phyloP scores from a whole-genome alignment of 805 yeast genomes.

The Cyberlindnera euphorbiiphila region DNA sequence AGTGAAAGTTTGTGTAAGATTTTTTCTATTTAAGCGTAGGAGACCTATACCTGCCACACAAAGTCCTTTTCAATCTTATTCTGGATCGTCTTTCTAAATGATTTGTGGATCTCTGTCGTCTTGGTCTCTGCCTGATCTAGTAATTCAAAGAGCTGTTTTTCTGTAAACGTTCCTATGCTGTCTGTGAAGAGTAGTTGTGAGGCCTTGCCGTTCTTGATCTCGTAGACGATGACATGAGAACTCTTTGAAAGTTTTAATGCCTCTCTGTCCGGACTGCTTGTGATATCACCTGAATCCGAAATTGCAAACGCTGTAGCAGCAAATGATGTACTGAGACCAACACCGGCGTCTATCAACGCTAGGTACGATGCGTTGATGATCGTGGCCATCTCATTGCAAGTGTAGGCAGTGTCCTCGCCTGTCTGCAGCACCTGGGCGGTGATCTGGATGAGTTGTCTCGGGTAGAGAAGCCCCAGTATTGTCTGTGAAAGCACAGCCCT shows the following conservation, averaged over 20 bases:
- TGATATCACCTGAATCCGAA: conserved; percentile 29
- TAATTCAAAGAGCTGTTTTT: conserved; percentile 47
- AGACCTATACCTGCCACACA: conserved; percentile 49
- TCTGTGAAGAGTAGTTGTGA: conserved; percentile 63
- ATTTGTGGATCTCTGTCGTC: conserved; percentile 43
- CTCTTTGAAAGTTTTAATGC: conserved; percentile 46
- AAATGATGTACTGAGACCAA: conserved; percentile 63
- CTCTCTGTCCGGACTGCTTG: conserved; percentile 43
- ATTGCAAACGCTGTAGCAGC: conserved; percentile 51
- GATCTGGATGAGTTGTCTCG: conserved; percentile 73
- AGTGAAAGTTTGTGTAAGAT: background rate
- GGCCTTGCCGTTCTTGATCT: conserved; percentile 45
- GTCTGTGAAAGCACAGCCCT: conserved; percentile 56
- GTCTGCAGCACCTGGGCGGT: conserved; percentile 60
- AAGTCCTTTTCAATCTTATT: conserved; percentile 49
- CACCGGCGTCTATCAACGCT: conserved; percentile 78
- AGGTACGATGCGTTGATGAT: conserved; percentile 63
- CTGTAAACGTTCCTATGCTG: conserved; percentile 65
- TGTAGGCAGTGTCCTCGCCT: conserved; percentile 38
- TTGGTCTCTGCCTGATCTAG: conserved; percentile 49
- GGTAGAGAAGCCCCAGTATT: conserved; percentile 61
- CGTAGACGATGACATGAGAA: conserved; percentile 63
- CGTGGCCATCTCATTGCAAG: conserved; percentile 25
- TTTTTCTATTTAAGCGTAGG: background rate
- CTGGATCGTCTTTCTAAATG: conserved; percentile 47